Evolutionary conservation across 2,329 filamentous ascomycete genomes (phyloP).

Genomic region (Phialocephala sp.): DNA sequence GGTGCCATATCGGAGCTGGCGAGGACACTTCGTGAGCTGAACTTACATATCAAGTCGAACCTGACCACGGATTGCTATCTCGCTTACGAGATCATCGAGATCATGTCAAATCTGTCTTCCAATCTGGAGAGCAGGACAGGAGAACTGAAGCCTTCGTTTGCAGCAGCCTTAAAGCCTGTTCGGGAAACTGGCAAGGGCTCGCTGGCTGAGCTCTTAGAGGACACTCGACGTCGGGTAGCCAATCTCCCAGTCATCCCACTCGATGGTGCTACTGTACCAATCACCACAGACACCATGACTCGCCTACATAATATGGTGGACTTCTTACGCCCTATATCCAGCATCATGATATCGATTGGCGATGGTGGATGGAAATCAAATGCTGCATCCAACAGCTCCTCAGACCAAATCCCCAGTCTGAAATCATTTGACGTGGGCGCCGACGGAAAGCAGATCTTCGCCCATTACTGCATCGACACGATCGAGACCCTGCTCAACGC

Average conservation of each 20-base stretch:
- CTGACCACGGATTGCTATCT: constrained; percentile 91
- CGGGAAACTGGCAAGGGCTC: constrained; percentile 91
- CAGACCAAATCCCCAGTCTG: constrained; percentile 70
- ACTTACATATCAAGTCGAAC: constrained; percentile 85
- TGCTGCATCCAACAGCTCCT: constrained; percentile 59
- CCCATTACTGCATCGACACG: constrained; percentile 87
- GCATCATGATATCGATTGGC: constrained; percentile 88
- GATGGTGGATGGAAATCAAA: constrained; percentile 85
- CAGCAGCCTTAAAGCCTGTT: constrained; percentile 85
- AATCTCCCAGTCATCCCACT: constrained; percentile 71
- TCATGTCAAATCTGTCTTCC: constrained; percentile 79
- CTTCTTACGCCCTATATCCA: constrained; percentile 84
- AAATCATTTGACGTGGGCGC: constrained; percentile 86
- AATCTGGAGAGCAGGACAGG: constrained; percentile 83
- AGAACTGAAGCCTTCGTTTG: constrained; percentile 81
- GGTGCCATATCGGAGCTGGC: constrained; percentile 80
- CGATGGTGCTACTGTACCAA: constrained; percentile 78
- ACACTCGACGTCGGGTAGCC: constrained; percentile 74
- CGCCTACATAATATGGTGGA: constrained; percentile 85
- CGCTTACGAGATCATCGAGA: constrained; percentile 93
- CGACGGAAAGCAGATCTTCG: constrained; percentile 86
- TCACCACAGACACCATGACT: constrained; percentile 85
- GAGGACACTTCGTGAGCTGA: constrained; percentile 85
- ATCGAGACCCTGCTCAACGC: constrained; percentile 80
- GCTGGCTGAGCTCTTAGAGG: constrained; percentile 81